Percentiles rank a stretch among this genome's conserved stretches.
phyloP scores from a whole-genome alignment of 768 basidiomycete genomes.

The Phanerochaete carnosa region DNA sequence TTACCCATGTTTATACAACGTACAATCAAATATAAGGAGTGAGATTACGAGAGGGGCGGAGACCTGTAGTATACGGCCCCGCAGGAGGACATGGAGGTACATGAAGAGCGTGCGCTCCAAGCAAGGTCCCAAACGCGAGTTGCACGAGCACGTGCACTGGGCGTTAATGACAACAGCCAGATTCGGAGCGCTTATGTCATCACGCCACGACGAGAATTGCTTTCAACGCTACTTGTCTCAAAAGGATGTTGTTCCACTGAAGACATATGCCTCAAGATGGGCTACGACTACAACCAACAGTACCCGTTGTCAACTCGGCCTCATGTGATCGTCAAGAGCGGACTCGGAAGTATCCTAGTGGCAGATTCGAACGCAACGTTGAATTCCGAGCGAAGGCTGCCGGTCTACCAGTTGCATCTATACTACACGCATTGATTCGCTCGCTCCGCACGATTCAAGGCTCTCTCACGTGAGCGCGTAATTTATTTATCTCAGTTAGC shows the following conservation, averaged over 20 bases:
- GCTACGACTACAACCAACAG: background rate
- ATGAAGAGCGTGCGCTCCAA: background rate
- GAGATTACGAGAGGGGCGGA: background rate
- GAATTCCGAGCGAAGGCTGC: background rate
- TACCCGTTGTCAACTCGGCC: background rate
- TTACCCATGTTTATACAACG: background rate
- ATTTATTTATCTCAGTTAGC: too few relatives aligned
- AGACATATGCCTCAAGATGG: too few relatives aligned
- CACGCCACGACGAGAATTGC: background rate
- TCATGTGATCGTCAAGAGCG: background rate
- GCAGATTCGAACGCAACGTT: background rate
- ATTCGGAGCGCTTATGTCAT: background rate
- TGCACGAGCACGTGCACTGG: background rate
- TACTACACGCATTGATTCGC: too few relatives aligned
- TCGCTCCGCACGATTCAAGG: too few relatives aligned
- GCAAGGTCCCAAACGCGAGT: background rate
- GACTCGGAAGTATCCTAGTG: background rate
- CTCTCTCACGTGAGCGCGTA: too few relatives aligned
- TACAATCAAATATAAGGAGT: background rate
- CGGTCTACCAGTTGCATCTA: too few relatives aligned
- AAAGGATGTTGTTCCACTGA: too few relatives aligned
- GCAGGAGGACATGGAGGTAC: background rate
- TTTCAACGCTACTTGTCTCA: background rate
- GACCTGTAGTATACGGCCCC: background rate
- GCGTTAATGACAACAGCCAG: too few relatives aligned